Conservation (phyloP, 371 early-diverging fungal genomes). For the Phascolomyces articulosus region DNA sequence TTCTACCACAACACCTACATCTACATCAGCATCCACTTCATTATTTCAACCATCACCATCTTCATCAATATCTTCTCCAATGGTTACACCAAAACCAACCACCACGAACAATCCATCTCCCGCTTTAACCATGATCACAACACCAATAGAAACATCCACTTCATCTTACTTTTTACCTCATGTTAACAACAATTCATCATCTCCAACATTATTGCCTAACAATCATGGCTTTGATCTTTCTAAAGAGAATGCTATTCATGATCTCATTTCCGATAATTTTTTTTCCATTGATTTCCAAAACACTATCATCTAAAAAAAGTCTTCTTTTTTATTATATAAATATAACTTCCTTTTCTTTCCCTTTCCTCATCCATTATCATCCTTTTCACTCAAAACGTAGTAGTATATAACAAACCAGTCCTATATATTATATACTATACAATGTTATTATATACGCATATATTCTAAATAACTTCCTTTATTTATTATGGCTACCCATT, state of each 20-base stretch:
- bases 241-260: neutral
- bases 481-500: constrained; percentile 19
- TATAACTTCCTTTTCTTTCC: neutral
- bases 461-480: neutral
- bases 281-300: constrained; percentile 5
- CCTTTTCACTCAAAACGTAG: no score
- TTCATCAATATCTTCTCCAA: constrained; percentile 5
- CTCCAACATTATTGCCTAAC: neutral
- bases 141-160: constrained; percentile 13
- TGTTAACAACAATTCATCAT: neutral
- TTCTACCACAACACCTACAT: neutral
- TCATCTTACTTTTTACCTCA: constrained; percentile 11
- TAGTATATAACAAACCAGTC: no score
- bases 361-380: no score
- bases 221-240: neutral
- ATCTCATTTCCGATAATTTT: neutral
- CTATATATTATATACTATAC: no score
- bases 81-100: neutral
- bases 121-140: constrained; percentile 11
- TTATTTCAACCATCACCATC: constrained; percentile 5
- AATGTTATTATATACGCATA: neutral
- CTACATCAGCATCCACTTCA: neutral
- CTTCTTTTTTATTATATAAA: neutral
- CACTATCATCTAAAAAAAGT: neutral
- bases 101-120: constrained; percentile 5